Evolutionary conservation across 2,329 filamentous ascomycete genomes (phyloP).

Genomic region (Stachybotrys chlorohalonatus): DNA sequence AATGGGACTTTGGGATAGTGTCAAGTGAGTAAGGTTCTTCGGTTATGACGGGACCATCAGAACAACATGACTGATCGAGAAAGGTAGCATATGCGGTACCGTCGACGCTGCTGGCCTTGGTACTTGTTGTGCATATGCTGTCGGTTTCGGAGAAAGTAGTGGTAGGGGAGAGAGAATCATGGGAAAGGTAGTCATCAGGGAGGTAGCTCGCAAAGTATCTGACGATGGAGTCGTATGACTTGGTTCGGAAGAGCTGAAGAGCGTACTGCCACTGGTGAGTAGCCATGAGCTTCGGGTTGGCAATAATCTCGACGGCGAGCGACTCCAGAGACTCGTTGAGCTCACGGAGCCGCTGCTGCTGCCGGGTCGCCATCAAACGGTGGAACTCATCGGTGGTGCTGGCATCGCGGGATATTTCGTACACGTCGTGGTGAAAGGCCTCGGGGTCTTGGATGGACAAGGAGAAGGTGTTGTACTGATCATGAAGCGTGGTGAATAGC

Average conservation of each 20-base stretch:
- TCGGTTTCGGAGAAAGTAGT: conserved; percentile 28
- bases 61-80: conserved; percentile 29
- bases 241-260: conserved; percentile 49
- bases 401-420: conserved; percentile 45
- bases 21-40: conserved; percentile 31
- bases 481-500: conserved; percentile 47
- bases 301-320: conserved; percentile 52
- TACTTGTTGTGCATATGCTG: conserved; percentile 26
- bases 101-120: conserved; percentile 28
- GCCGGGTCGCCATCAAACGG: conserved; percentile 41
- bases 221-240: conserved; percentile 50
- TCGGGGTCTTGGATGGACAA: conserved; percentile 49
- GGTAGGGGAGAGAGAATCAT: conserved; percentile 22
- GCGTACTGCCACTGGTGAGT: conserved; percentile 51
- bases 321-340: conserved; percentile 47
- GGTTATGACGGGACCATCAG: conserved; percentile 28
- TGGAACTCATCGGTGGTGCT: conserved; percentile 45
- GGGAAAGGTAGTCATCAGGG: conserved; percentile 36
- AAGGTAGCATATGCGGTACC: conserved; percentile 26
- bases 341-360: conserved; percentile 43
- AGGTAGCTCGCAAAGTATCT: conserved; percentile 52
- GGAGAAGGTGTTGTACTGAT: conserved; percentile 50
- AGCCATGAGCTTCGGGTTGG: conserved; percentile 48
- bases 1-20: conserved; percentile 6
- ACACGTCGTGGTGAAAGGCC: conserved; percentile 53